These are phyloP conservation scores for Pleoardoris graminearum DNA, from an alignment of 2,329 filamentous ascomycete species.

Conservation along the genomic window DNA sequence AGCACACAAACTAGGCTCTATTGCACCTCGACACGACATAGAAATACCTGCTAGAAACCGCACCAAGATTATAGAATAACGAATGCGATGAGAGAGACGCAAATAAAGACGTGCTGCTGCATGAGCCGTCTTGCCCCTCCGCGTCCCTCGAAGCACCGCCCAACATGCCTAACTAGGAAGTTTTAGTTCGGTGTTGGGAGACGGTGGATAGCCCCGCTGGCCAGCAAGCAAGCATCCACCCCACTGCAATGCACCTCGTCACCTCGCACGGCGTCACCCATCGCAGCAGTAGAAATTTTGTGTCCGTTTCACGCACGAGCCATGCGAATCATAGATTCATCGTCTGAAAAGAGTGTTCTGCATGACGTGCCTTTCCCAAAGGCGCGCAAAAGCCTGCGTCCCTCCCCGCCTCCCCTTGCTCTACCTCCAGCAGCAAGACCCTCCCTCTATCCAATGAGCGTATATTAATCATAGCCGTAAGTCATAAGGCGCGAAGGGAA, in stretches of 20 bases:
- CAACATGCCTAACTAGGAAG: too few species aligned
- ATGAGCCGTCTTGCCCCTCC: too few species aligned
- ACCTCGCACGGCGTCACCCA: background rate
- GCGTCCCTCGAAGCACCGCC: too few species aligned
- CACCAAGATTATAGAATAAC: too few species aligned
- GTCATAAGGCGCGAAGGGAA: background rate
- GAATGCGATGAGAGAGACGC: too few species aligned
- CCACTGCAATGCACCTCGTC: background rate
- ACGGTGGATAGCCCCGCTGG: too few species aligned
- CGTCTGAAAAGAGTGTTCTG: conserved; percentile 19
- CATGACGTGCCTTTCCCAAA: conserved; percentile 1
- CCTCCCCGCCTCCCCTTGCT: background rate
- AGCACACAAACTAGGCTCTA: too few species aligned
- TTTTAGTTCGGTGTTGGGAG: too few species aligned
- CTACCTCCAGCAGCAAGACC: conserved; percentile 10
- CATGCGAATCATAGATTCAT: conserved; percentile 26
- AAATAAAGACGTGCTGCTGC: too few species aligned
- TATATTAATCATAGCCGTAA: background rate
- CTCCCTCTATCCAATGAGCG: conserved; percentile 21
- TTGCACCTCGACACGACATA: too few species aligned
- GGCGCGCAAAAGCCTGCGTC: background rate
- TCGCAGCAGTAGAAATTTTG: background rate
- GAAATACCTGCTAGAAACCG: too few species aligned
- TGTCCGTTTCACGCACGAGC: conserved; percentile 25
- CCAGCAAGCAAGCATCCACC: too few species aligned